Base-by-base conservation (phyloP, 306 rosid genomes). In the Ormosia emarginata region DNA sequence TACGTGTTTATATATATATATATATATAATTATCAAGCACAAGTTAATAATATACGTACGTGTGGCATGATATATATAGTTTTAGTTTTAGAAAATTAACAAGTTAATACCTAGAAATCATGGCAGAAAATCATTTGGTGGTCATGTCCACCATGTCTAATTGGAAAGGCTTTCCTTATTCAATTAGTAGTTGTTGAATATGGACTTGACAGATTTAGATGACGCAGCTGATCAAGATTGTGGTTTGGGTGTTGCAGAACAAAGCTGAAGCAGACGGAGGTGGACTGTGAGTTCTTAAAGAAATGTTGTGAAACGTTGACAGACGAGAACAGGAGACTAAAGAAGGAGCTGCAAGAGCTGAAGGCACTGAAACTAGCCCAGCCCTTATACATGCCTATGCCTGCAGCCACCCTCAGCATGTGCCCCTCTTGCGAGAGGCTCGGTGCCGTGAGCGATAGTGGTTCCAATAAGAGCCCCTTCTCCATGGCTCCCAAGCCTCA, bases 181-280 rank as follows among this genome's bases (percentile, higher is more conserved):
- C 59, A 53, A 53, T n/a, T 6, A 5, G 59, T 1, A 53, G 24
- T 53, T 5, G 0, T n/a, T 53, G 59, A 53, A 53, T 8, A 59
- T 7, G 36, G 32, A 4, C 17, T 6, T 56, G 59, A 6, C 33
- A 17, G 4, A 56, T 55, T 0, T 56, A 8, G 11, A 2, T 17
- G 8, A 18, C 11, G 62, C 2, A 6, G 36, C 7, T 10, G 15
- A 3, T 59, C 36, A 24, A 62, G 57, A 55, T 40, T 70, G 29
- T 62, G 17, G 47, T 6, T 24, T 66, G 71, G 12, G 6, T 53
- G 43, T 49, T 49, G 34, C 90, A 95, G 99, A 86, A 95, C 99
- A 58, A 95, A 95, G 88, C 91, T 95, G 77, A 95, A 95, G 88
- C 99, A 95, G 79, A 95, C 99, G 2, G 99, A 95, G 77, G 93